phyloP scores from a whole-genome alignment of 441 rosid genomes.

The Flueggea neowawraea region DNA sequence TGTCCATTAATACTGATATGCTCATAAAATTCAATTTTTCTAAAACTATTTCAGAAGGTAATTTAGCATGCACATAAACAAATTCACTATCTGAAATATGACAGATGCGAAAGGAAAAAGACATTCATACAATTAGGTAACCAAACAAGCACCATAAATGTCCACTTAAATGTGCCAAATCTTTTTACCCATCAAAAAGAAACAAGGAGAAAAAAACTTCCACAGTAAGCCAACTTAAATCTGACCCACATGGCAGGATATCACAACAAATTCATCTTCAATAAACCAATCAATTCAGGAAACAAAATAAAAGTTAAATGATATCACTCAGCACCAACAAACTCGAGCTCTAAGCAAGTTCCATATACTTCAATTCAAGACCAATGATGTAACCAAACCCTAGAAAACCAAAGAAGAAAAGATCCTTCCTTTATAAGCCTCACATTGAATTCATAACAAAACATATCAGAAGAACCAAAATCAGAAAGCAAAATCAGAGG shows the following conservation, averaged over 20 bases:
- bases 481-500: not conserved
- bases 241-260: not conserved
- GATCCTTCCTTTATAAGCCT: not conserved
- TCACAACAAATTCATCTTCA: not conserved
- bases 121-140: too few relatives aligned
- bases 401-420: not conserved
- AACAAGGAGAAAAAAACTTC: not conserved
- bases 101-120: too few relatives aligned
- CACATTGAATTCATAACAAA: not conserved
- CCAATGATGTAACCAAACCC: not conserved
- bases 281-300: not conserved
- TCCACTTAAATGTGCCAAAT: too few relatives aligned
- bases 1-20: too few relatives aligned
- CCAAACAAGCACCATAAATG: too few relatives aligned
- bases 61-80: too few relatives aligned
- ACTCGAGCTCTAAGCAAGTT: not conserved
- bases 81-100: too few relatives aligned
- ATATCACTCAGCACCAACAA: not conserved
- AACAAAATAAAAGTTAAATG: not conserved
- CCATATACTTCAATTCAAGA: not conserved
- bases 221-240: too few relatives aligned
- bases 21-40: too few relatives aligned
- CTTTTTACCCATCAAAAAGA: too few relatives aligned
- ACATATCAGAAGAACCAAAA: not conserved
- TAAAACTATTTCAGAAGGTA: too few relatives aligned